These are phyloP conservation scores for Galerina marginata DNA, from an alignment of 768 basidiomycete genomes.

Conservation along the genomic window DNA sequence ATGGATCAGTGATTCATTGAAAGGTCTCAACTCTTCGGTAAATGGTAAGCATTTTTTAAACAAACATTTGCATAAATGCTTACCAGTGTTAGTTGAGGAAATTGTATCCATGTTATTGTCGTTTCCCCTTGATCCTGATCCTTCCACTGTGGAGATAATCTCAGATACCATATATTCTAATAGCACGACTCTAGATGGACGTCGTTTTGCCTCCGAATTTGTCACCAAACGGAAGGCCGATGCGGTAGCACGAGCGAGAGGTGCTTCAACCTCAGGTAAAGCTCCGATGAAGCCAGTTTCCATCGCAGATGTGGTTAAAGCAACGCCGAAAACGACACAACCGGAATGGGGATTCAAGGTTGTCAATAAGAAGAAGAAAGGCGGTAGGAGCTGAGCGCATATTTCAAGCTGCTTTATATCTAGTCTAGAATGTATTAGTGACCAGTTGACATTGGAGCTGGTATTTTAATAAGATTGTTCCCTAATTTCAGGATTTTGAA, in stretches of 20 bases:
- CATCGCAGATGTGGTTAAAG: slow-evolving; percentile 90
- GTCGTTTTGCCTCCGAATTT: slow-evolving; percentile 94
- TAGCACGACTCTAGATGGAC: slow-evolving; percentile 93
- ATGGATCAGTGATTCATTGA: slow-evolving; percentile 88
- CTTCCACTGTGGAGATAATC: slow-evolving; percentile 87
- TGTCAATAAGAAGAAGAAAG: slow-evolving; percentile 89
- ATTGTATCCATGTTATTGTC: slow-evolving; percentile 94
- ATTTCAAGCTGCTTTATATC: not conserved
- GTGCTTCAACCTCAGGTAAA: slow-evolving; percentile 34
- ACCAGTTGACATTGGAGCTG: not conserved
- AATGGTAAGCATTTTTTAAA: slow-evolving; percentile 55
- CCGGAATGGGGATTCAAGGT: slow-evolving; percentile 92
- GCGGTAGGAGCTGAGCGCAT: slow-evolving; percentile 20
- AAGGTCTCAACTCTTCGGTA: slow-evolving; percentile 73
- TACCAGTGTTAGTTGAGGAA: slow-evolving; percentile 76
- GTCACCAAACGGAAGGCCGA: slow-evolving; percentile 87
- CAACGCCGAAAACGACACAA: slow-evolving; percentile 76
- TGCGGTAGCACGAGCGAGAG: slow-evolving; percentile 59
- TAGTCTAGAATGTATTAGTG: not conserved
- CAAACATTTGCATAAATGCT: not conserved
- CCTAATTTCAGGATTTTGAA: not conserved
- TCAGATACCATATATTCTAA: slow-evolving; percentile 94
- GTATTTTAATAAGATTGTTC: slow-evolving; percentile 1
- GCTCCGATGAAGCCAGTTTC: slow-evolving; percentile 63
- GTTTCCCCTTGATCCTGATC: slow-evolving; percentile 90